Base-by-base conservation (phyloP, 768 basidiomycete genomes). In the Rhodosporidiobolus odoratus region DNA sequence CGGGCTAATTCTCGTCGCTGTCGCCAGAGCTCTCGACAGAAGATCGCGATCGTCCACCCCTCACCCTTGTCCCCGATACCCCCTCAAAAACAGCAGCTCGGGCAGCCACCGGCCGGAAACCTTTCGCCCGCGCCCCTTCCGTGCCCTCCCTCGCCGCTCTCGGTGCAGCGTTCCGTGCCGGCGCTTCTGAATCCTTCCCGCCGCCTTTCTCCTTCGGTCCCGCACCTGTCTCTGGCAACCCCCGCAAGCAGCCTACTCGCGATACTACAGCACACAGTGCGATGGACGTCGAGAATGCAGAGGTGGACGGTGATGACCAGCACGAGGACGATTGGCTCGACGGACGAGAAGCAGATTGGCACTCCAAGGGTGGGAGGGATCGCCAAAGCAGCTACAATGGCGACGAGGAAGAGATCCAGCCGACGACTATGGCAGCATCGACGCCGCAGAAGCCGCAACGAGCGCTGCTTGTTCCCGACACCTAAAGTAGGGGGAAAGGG, bases 41-140 rank as follows among this genome's bases (percentile, higher is more conserved):
- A 1, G 50, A 57, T 2, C 57, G 56, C n/a, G 40, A 65, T 17
- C 32, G 41, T 25, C 56, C 62, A 19, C n/a, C 58, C 15, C n/a
- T 68, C 53, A 62, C 58, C 7, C 72, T 74, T 62, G 68, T 74
- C 23, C 73, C 73, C 58, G 68, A 74, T 54, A 74, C 73, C 0
- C 73, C 73, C 6, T 45, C 57, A 21, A 73, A 69, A 37, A 21
- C 56, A 5, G 6, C 45, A 2, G 16, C 59, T 34, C 19, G 50
- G 3, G 32, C 57, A 0, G 37, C 56, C 30, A 59, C 53, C 41
- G 21, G 12, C 57, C 61, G 53, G 38, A 54, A 61, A 9, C 58
- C 68, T 30, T 65, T 74, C 65, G 48, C 68, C 1, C 68, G 68
- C 47, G 62, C 68, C 1, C 15, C 62, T 25, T 65, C 73, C 0